These are phyloP conservation scores for Solanum boliviense DNA, from an alignment of 257 asterid genomes.

Conservation along the genomic window DNA sequence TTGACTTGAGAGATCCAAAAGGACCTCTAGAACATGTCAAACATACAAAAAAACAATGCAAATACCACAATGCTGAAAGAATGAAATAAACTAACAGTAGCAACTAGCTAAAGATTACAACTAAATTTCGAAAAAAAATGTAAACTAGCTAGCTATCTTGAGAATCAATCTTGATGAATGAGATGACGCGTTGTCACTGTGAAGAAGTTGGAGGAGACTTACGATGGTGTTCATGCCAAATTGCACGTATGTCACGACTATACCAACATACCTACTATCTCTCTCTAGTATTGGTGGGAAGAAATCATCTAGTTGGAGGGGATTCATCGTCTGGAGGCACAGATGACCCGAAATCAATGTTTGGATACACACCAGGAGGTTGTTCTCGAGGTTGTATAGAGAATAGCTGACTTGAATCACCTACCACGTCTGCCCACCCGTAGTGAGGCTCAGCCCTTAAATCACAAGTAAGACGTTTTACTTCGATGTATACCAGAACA, in stretches of 20 bases:
- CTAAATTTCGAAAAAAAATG: conserved; percentile 8
- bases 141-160: conserved; percentile 8
- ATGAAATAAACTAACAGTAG: conserved; percentile 39
- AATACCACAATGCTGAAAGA: conserved; percentile 24
- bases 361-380: conserved; percentile 85
- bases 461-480: neutral
- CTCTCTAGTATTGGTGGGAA: neutral
- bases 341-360: conserved; percentile 61
- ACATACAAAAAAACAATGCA: neutral
- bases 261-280: neutral
- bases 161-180: neutral
- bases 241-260: neutral
- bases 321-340: neutral
- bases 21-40: neutral
- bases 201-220: neutral
- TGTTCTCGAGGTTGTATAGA: conserved; percentile 79
- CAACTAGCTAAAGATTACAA: conserved; percentile 1
- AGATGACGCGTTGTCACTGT: conserved; percentile 9
- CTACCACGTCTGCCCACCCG: conserved; percentile 99
- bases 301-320: conserved; percentile 1
- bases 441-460: conserved; percentile 95
- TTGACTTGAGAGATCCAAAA: neutral
- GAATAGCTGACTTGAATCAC: conserved; percentile 81
- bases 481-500: neutral
- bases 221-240: neutral